These are phyloP conservation scores for Leucosporidium scottii DNA, from an alignment of 768 basidiomycete species.

Conservation along the genomic window DNA sequence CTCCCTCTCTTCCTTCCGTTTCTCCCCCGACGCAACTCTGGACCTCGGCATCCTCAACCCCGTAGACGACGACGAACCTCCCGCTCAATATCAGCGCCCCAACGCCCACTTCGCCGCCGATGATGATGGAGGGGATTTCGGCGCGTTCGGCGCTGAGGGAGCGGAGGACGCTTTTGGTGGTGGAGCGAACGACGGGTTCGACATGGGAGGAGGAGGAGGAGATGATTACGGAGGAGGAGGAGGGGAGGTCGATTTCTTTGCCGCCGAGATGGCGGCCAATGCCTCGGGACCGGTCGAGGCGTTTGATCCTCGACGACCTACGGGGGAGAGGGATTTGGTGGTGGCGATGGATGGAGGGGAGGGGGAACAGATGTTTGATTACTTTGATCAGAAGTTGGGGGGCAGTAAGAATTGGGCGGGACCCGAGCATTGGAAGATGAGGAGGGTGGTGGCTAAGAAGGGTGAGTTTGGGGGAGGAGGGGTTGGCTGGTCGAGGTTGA, in stretches of 20 bases:
- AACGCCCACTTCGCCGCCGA: background rate
- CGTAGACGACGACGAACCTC: slow-evolving; percentile 41
- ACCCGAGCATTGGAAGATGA: slow-evolving; percentile 95
- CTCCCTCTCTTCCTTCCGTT: slow-evolving; percentile 73
- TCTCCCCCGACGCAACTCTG: slow-evolving; percentile 49
- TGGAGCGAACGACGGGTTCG: slow-evolving; percentile 14
- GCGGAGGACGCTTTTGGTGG: background rate
- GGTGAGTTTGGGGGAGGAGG: background rate
- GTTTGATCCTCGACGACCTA: too few relatives aligned
- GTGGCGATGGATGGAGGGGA: slow-evolving; percentile 44
- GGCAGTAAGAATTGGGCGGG: slow-evolving; percentile 97
- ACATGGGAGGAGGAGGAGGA: slow-evolving; percentile 35
- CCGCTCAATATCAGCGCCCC: slow-evolving; percentile 31
- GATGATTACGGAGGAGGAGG: background rate
- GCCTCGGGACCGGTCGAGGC: slow-evolving; percentile 5
- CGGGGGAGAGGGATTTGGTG: background rate
- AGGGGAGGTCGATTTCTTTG: slow-evolving; percentile 37
- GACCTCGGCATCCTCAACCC: slow-evolving; percentile 55
- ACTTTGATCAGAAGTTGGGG: slow-evolving; percentile 65
- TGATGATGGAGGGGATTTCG: slow-evolving; percentile 14
- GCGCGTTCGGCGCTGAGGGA: slow-evolving; percentile 3
- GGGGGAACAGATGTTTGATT: slow-evolving; percentile 64
- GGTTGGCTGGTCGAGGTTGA: too few relatives aligned
- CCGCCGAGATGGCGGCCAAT: slow-evolving; percentile 19
- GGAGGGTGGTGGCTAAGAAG: slow-evolving; percentile 37